Evolutionary conservation across 306 rosid species (phyloP), one percentile per base, ranked within the genome.

Genomic region (Fagus sylvatica): DNA sequence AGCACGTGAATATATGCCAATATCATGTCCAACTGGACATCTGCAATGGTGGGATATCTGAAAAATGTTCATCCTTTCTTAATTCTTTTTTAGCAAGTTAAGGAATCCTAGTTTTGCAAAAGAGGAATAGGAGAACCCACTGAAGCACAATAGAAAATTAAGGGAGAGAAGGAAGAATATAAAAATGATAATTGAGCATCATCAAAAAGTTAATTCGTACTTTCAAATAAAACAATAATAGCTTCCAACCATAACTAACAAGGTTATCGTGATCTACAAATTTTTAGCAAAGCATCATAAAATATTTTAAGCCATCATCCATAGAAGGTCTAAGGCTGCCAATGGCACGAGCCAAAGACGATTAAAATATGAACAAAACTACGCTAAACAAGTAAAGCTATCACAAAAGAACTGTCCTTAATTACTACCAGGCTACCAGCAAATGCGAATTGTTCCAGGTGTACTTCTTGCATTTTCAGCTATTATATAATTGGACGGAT

Each of bases 131-230:
- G 79, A 74, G 83, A 74, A 74, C 80, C 74, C 48, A 54, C 30
- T 7, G 42, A 46, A 48, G 48, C 67, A 59, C 28, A 13, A 49
- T 42, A 67, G 74, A 68, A n/a, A 76, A 70, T 78, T 71, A 78
- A 54, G 51, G 79, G 17, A 65, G 79, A 68, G 7, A 73, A 59
- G 66, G 61, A 51, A 54, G 79, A 61, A 78, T 70, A 57, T 68
- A 72, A 68, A 75, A 81, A 69, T 8, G 28, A 77, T 53, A 17
- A 48, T 6, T 43, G 46, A 81, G 74, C 67, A 77, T 53, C 87
- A 84, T 62, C 71, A 55, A 87, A 94, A 90, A 92, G 93, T 86
- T 78, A 75, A 77, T 80, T 56, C 80, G 92, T 92, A 89, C 97
- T 89, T 89, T 51, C 86, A 84, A 76, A 57, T 68, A 46, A 69